These are phyloP conservation scores for Saccharomyces paradoxus DNA, from an alignment of 805 yeast species.

Conservation along the genomic window DNA sequence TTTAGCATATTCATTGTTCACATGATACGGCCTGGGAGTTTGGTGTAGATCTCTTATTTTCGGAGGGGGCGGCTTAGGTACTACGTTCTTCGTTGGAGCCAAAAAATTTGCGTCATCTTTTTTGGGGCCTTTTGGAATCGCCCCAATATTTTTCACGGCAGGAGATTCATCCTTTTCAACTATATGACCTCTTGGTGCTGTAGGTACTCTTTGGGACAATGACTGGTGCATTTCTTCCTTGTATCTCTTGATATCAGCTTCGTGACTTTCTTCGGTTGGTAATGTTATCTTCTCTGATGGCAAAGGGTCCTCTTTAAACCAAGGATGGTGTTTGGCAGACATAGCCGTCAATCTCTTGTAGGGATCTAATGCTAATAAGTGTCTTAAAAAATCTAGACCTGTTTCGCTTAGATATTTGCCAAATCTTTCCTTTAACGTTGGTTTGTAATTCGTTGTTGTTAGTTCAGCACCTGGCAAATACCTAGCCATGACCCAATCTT, in stretches of 20 bases:
- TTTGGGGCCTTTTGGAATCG: slow-evolving; percentile 9
- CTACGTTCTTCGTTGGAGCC: background rate
- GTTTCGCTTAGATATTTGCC: slow-evolving; percentile 31
- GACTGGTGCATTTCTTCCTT: slow-evolving; percentile 35
- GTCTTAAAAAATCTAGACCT: slow-evolving; percentile 50
- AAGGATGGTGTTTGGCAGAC: slow-evolving; percentile 64
- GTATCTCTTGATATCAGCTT: slow-evolving; percentile 62
- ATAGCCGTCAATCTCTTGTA: slow-evolving; percentile 64
- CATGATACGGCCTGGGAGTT: background rate
- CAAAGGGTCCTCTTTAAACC: slow-evolving; percentile 58
- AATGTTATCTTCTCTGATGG: slow-evolving; percentile 56
- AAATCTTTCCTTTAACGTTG: slow-evolving; percentile 46
- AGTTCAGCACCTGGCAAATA: slow-evolving; percentile 46
- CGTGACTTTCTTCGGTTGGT: slow-evolving; percentile 79
- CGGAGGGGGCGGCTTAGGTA: background rate
- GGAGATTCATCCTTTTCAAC: slow-evolving; percentile 8
- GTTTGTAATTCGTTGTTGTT: slow-evolving; percentile 23
- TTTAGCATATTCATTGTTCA: background rate
- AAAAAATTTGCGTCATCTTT: background rate
- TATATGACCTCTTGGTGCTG: slow-evolving; percentile 29
- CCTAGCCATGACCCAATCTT: slow-evolving; percentile 53
- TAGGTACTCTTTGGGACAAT: slow-evolving; percentile 28
- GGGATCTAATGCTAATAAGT: slow-evolving; percentile 65
- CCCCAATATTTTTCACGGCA: background rate
- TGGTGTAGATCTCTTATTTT: background rate